Percentiles rank a stretch among this genome's conserved stretches.
Evolutionary conservation across 768 basidiomycete species (phyloP).

Genomic region (Phaeotremella skinneri): DNA sequence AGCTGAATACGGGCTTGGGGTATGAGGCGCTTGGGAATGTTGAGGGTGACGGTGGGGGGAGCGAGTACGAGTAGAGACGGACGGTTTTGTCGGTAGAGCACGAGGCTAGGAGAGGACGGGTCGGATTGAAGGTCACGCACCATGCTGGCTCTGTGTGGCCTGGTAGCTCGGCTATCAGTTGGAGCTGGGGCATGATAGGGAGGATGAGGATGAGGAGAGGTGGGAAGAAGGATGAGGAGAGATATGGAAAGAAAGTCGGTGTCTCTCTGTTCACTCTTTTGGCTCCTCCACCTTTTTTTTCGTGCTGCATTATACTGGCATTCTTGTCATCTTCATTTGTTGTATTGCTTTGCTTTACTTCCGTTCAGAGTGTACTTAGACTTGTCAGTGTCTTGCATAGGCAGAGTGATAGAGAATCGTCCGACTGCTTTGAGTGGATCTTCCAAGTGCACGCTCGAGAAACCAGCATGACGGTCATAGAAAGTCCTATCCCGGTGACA

Average conservation of each 20-base stretch:
- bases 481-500: conserved; percentile 69
- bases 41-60: conserved; percentile 8
- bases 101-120: conserved; percentile 75
- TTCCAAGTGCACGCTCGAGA: neutral
- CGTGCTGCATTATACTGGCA: no score
- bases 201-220: conserved; percentile 2
- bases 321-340: no score
- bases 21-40: neutral
- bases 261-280: no score
- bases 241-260: neutral
- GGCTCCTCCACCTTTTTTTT: no score
- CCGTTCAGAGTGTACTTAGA: no score
- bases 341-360: no score
- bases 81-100: conserved; percentile 94
- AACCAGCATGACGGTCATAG: conserved; percentile 2
- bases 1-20: conserved; percentile 43
- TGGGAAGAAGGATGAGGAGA: conserved; percentile 1
- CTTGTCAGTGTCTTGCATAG: no score
- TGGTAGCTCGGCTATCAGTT: conserved; percentile 42
- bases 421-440: neutral
- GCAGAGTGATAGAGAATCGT: no score
- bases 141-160: conserved; percentile 78
- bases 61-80: conserved; percentile 70
- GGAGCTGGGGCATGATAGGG: conserved; percentile 37
- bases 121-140: conserved; percentile 85